Percentiles rank a stretch among this genome's conserved stretches.
Conservation (phyloP, 2,329 filamentous ascomycete species). For the Mycogone perniciosa region DNA sequence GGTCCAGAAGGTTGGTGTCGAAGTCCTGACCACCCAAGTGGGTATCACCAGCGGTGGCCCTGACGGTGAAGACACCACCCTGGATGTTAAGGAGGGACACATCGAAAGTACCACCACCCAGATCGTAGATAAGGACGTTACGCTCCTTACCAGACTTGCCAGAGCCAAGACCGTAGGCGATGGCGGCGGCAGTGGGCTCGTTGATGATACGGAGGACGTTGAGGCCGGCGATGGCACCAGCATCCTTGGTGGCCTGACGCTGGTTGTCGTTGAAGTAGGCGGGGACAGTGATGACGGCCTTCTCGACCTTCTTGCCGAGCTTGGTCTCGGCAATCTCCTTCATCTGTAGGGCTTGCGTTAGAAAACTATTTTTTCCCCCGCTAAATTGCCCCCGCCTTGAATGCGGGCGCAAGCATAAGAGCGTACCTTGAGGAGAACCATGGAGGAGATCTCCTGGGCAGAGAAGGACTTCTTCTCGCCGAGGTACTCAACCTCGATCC, state of each 20-base stretch:
- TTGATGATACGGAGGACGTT: constrained; percentile 99
- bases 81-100: constrained; percentile 98
- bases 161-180: constrained; percentile 93
- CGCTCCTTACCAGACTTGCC: constrained; percentile 97
- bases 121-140: constrained; percentile 99
- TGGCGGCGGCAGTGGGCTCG: constrained; percentile 96
- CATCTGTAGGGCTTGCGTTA: constrained; percentile 58
- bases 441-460: constrained; percentile 96
- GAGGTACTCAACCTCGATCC: constrained; percentile 93
- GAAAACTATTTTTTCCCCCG: background rate
- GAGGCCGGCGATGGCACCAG: constrained; percentile 92
- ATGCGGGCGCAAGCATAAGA: background rate
- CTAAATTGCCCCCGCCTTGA: background rate
- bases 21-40: constrained; percentile 95
- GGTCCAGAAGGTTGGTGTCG: constrained; percentile 89
- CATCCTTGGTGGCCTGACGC: constrained; percentile 98
- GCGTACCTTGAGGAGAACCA: constrained; percentile 91
- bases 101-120: constrained; percentile 99
- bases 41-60: constrained; percentile 96
- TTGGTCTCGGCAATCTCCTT: constrained; percentile 98
- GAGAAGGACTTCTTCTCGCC: constrained; percentile 94
- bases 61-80: constrained; percentile 98
- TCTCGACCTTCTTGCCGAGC: constrained; percentile 97
- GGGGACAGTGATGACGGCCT: constrained; percentile 97
- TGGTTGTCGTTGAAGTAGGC: constrained; percentile 99